Evolutionary conservation across 345 rosid species (phyloP), one percentile per base, ranked within the genome.

Genomic region (Populus alba): DNA sequence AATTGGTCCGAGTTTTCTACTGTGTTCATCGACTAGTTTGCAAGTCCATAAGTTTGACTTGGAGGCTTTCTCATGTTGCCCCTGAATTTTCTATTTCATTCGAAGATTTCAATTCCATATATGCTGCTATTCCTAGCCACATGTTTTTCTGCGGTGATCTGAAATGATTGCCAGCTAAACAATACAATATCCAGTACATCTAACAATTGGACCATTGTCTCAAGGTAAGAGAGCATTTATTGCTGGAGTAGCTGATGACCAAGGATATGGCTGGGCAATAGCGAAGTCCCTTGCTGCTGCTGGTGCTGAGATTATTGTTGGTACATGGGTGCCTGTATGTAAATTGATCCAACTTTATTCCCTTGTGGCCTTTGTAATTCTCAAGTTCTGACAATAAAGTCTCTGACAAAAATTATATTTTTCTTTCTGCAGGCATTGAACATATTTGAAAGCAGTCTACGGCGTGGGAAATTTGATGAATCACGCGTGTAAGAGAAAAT

Each of bases 261-360:
- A 94, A 73, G 98, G 98, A 57, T 94, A 92, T 74, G 97, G 98
- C 82, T 94, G 98, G 98, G 97, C 97, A 27, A 94, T 94, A 51
- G 98, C 97, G 17, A 94, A 94, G 81, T 90, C 98, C 75, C 98
- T 94, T 83, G 97, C 97, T 74, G 97, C 98, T 82, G 97, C 98
- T 25, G 97, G 98, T 55, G 98, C 98, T 86, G 95, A 94, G 82
- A 92, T 94, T 82, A 83, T 92, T 68, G 90, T 94, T 53, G 98
- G 97, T 31, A 94, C 98, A 78, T 94, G 98, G 98, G 98, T 94
- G 77, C 97, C 98, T 73, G 98, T 94, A 85, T 81, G 97, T 85
- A 33, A 79, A 72, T 67, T 33, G 59, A 45, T 27, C 39, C 5
- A 20, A 29, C 62, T 65, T 29, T 20, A 43, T 3, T 66, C 71